These are phyloP conservation scores for Tricladium varicosporioides DNA, from an alignment of 2,329 filamentous ascomycete species.

Conservation along the genomic window DNA sequence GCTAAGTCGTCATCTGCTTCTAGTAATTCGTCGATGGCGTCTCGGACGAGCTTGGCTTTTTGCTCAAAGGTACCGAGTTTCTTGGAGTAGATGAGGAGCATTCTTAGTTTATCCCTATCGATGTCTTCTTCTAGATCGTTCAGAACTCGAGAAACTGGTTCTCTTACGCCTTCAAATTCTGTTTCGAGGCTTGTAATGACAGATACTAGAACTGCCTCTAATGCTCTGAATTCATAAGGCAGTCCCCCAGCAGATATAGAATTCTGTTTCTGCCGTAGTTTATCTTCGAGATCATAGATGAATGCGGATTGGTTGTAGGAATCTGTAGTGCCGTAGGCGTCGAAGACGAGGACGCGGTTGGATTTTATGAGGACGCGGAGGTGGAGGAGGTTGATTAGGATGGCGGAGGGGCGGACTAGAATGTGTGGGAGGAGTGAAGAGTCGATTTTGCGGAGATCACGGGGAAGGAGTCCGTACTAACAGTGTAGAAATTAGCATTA, in stretches of 20 bases:
- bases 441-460: slow-evolving; percentile 96
- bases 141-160: slow-evolving; percentile 86
- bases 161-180: slow-evolving; percentile 90
- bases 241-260: slow-evolving; percentile 60
- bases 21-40: slow-evolving; percentile 91
- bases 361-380: slow-evolving; percentile 93
- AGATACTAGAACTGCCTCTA: slow-evolving; percentile 92
- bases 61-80: slow-evolving; percentile 96
- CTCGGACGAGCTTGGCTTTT: slow-evolving; percentile 88
- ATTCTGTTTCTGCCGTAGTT: slow-evolving; percentile 75
- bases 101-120: slow-evolving; percentile 86
- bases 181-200: slow-evolving; percentile 89
- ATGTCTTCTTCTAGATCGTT: slow-evolving; percentile 95
- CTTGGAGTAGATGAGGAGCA: slow-evolving; percentile 91
- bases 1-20: slow-evolving; percentile 95
- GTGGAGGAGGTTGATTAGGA: slow-evolving; percentile 94
- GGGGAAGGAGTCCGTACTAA: slow-evolving; percentile 86
- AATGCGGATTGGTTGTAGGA: slow-evolving; percentile 95
- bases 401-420: slow-evolving; percentile 86
- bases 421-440: slow-evolving; percentile 95
- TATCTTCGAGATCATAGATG: slow-evolving; percentile 95
- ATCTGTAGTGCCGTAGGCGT: slow-evolving; percentile 91
- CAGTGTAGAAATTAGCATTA: slow-evolving; percentile 21
- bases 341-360: slow-evolving; percentile 91
- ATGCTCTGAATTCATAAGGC: slow-evolving; percentile 92